Evolutionary conservation across 305 asterid genomes (phyloP).

Genomic region (Striga hermonthica): DNA sequence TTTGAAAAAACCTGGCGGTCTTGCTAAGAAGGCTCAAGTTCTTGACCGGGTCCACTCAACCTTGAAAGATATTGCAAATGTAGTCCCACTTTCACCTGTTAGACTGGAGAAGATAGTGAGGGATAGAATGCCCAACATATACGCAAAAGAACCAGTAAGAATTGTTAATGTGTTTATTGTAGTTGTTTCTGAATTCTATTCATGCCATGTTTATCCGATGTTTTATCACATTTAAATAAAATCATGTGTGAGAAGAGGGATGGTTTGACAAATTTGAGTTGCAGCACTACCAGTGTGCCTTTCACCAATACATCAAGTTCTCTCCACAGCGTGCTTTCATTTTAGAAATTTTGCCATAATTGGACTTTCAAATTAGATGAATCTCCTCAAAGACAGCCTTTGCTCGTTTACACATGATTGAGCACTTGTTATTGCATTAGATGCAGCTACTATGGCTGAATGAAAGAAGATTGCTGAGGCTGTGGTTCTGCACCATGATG

Average conservation of each 20-base stretch:
- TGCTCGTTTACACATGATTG: not conserved
- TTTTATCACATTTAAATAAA: not conserved
- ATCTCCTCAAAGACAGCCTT: not conserved
- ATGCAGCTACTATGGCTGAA: too few species aligned
- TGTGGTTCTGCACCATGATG: not conserved
- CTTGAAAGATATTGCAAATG: conserved; percentile 53
- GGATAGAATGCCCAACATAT: conserved; percentile 59
- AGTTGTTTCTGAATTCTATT: conserved; percentile 7
- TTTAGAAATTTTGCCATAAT: not conserved
- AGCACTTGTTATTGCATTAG: too few species aligned
- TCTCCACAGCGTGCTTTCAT: not conserved
- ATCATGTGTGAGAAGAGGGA: not conserved
- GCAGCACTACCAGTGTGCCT: conserved; percentile 3
- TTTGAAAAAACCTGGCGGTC: conserved; percentile 59
- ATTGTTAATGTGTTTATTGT: not conserved
- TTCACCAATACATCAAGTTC: conserved; percentile 3
- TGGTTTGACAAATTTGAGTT: conserved; percentile 10
- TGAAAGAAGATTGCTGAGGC: not conserved
- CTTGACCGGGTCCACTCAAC: conserved; percentile 75
- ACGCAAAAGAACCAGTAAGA: conserved; percentile 55
- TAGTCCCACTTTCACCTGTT: conserved; percentile 77
- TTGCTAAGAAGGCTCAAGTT: conserved; percentile 67
- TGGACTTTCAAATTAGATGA: conserved; percentile 2
- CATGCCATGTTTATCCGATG: too few species aligned
- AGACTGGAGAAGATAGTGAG: conserved; percentile 65